phyloP scores from a whole-genome alignment of 495 filamentous ascomycete species.

The Lepraria neglecta region DNA sequence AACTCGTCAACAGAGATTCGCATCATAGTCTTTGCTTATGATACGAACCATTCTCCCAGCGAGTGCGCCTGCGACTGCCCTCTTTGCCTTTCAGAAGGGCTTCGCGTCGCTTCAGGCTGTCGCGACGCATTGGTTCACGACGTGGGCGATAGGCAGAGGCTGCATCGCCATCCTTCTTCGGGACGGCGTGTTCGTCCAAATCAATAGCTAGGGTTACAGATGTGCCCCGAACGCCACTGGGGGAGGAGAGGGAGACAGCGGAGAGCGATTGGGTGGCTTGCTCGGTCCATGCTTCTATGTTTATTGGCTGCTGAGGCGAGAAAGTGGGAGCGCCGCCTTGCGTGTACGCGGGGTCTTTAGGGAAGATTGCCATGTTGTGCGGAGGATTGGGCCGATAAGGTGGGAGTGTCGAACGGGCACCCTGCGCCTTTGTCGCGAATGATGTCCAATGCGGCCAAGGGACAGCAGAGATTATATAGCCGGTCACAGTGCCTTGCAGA shows the following conservation, averaged over 20 bases:
- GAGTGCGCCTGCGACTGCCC: slow-evolving; percentile 75
- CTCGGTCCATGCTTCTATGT: slow-evolving; percentile 49
- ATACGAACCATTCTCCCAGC: slow-evolving; percentile 89
- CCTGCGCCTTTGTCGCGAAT: background rate
- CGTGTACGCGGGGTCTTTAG: slow-evolving; percentile 5
- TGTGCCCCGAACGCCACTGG: slow-evolving; percentile 33
- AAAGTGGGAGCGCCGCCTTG: slow-evolving; percentile 10
- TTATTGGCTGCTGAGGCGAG: slow-evolving; percentile 32
- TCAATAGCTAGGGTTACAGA: slow-evolving; percentile 45
- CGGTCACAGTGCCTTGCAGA: background rate
- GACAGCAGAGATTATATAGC: background rate
- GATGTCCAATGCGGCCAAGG: background rate
- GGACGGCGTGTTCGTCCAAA: slow-evolving; percentile 38
- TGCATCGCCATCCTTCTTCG: background rate
- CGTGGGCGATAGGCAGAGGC: slow-evolving; percentile 31
- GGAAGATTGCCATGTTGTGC: slow-evolving; percentile 26
- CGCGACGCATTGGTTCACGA: slow-evolving; percentile 48
- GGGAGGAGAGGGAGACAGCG: slow-evolving; percentile 37
- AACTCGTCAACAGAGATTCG: slow-evolving; percentile 20
- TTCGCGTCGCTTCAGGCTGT: slow-evolving; percentile 64
- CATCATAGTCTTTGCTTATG: slow-evolving; percentile 8
- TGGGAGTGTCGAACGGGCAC: no score
- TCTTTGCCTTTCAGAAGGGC: slow-evolving; percentile 84
- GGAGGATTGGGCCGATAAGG: background rate
- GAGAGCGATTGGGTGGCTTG: slow-evolving; percentile 43